These are phyloP conservation scores for Malus hybrid DNA, from an alignment of 331 rosid genomes.

Conservation along the genomic window DNA sequence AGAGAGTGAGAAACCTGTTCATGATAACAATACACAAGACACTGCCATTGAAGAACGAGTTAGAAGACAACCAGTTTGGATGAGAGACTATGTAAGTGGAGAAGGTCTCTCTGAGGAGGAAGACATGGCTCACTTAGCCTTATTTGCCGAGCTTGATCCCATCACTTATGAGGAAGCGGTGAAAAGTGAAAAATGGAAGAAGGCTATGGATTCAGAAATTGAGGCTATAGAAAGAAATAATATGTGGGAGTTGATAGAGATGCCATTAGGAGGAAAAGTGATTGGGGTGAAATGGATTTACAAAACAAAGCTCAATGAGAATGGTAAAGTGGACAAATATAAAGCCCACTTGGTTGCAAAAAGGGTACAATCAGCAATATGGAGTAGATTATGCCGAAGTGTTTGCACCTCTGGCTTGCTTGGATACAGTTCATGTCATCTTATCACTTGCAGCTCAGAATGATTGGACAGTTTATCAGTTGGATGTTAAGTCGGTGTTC, in stretches of 20 bases:
- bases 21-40: rapidly evolving
- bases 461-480: neutral
- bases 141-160: neutral
- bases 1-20: rapidly evolving
- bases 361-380: neutral
- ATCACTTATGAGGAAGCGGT: neutral
- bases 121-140: neutral
- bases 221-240: neutral
- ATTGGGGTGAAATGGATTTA: neutral
- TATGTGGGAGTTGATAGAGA: neutral
- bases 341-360: neutral
- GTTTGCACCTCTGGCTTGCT: no score
- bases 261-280: neutral
- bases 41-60: neutral
- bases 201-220: neutral
- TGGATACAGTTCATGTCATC: neutral
- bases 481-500: neutral
- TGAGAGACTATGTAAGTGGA: no score
- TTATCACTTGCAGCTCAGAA: neutral
- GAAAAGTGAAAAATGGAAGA: neutral
- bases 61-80: no score
- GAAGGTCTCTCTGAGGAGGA: neutral
- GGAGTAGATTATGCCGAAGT: neutral
- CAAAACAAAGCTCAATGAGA: neutral
- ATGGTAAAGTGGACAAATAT: neutral